Evolutionary conservation across 2,329 filamentous ascomycete genomes (phyloP).

Genomic region (Alternaria solani): DNA sequence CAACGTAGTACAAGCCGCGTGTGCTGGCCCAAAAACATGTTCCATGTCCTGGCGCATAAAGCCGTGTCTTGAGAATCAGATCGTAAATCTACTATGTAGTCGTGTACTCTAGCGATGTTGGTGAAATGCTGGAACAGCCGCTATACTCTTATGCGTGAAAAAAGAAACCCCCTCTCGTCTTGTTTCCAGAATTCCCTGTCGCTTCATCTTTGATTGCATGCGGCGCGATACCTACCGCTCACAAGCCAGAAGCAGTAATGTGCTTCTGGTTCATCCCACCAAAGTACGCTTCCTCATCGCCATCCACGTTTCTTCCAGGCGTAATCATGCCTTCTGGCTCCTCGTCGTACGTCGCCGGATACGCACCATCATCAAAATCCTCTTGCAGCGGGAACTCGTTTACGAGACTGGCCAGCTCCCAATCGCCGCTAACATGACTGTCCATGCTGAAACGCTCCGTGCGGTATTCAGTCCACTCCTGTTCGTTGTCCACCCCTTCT

Average conservation of each 20-base stretch:
- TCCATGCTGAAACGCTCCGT: constrained; percentile 27
- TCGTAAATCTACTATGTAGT: neutral
- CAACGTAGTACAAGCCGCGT: neutral
- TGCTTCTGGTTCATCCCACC: neutral
- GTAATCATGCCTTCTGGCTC: constrained; percentile 34
- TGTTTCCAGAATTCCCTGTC: neutral
- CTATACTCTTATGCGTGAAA: neutral
- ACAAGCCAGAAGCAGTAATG: neutral
- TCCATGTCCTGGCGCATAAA: neutral
- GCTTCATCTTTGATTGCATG: neutral
- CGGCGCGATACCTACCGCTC: neutral
- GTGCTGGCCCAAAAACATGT: neutral
- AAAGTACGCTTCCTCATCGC: constrained; percentile 8
- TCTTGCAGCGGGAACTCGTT: constrained; percentile 21
- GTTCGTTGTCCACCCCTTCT: constrained; percentile 9
- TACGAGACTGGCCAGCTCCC: constrained; percentile 22
- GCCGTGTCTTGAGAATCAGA: neutral
- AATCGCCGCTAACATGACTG: constrained; percentile 21
- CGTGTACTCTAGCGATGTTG: neutral
- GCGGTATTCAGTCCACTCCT: constrained; percentile 12
- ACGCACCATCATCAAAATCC: constrained; percentile 5
- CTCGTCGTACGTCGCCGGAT: constrained; percentile 24
- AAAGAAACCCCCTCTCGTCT: neutral
- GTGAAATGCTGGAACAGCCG: neutral
- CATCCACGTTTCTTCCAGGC: constrained; percentile 20